Conservation (phyloP, 177 flowering plant species). For the Vitis hybrid region DNA sequence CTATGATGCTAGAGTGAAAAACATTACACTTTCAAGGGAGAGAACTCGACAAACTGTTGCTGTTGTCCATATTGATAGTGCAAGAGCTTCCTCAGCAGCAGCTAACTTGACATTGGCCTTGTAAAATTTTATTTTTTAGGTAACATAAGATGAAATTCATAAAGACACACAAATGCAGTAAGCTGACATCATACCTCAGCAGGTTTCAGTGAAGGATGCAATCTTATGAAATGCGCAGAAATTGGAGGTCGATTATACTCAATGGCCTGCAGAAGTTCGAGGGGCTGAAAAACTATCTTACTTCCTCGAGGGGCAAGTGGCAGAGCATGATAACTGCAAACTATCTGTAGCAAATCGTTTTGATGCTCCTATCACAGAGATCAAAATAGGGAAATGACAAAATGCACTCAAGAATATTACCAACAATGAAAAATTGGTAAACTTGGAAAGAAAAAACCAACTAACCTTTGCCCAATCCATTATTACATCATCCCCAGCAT, state of each 20-base stretch:
- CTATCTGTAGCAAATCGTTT: slow-evolving; percentile 74
- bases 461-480: slow-evolving; percentile 89
- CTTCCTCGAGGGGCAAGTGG: slow-evolving; percentile 68
- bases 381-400: slow-evolving; percentile 2
- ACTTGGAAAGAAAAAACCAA: slow-evolving; percentile 1
- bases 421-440: neutral
- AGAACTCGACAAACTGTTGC: slow-evolving; percentile 90
- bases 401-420: neutral
- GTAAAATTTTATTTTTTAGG: slow-evolving; percentile 19
- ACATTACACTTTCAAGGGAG: slow-evolving; percentile 83
- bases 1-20: neutral
- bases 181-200: slow-evolving; percentile 52
- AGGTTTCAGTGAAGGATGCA: slow-evolving; percentile 34
- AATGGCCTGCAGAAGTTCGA: slow-evolving; percentile 85
- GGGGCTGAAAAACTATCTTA: slow-evolving; percentile 69
- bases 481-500: slow-evolving; percentile 45
- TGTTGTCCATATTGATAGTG: slow-evolving; percentile 85
- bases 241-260: slow-evolving; percentile 58
- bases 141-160: slow-evolving; percentile 1
- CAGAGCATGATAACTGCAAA: slow-evolving; percentile 74
- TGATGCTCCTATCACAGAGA: slow-evolving; percentile 59
- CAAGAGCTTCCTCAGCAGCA: slow-evolving; percentile 85
- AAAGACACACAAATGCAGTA: neutral
- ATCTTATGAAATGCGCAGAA: slow-evolving; percentile 38
- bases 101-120: slow-evolving; percentile 74